phyloP scores from a whole-genome alignment of 768 basidiomycete species.

The Podaxis sp. region DNA sequence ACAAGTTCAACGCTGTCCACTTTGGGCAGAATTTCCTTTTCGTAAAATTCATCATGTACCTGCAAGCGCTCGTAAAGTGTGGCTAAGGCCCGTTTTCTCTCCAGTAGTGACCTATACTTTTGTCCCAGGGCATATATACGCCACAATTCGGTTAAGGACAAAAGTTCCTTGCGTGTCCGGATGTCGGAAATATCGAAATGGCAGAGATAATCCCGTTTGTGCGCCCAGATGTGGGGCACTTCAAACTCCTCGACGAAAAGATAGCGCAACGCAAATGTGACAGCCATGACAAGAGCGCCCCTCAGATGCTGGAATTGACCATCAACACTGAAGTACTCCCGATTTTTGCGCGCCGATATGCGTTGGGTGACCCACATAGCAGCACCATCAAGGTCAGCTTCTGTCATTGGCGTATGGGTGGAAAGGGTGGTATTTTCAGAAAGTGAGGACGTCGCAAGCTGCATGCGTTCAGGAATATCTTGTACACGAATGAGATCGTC shows the following conservation, averaged over 20 bases:
- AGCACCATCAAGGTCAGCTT: constrained; percentile 75
- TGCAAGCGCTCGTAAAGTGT: constrained; percentile 69
- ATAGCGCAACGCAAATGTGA: constrained; percentile 75
- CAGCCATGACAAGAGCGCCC: constrained; percentile 71
- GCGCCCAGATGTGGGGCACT: constrained; percentile 93
- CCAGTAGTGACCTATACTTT: constrained; percentile 83
- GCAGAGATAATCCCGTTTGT: constrained; percentile 89
- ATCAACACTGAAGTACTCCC: constrained; percentile 68
- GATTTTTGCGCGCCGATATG: constrained; percentile 67
- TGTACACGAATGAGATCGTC: constrained; percentile 89
- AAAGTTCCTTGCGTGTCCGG: constrained; percentile 63
- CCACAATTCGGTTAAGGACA: constrained; percentile 85
- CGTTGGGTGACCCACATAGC: constrained; percentile 87
- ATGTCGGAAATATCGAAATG: constrained; percentile 73
- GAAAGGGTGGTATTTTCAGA: constrained; percentile 63
- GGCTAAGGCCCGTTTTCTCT: constrained; percentile 64
- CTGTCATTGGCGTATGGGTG: constrained; percentile 60
- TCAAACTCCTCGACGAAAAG: constrained; percentile 89
- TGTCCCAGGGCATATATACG: constrained; percentile 86
- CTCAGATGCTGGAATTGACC: constrained; percentile 63
- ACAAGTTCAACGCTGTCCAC: constrained; percentile 86
- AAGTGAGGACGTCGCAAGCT: constrained; percentile 83
- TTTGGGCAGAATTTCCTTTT: constrained; percentile 61
- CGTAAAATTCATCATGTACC: constrained; percentile 74
- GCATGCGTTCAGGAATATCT: constrained; percentile 96